Evolutionary conservation across 352 stramenopile genomes (phyloP), one percentile per base, ranked within the genome.

Genomic region (Phytophthora cryptogea): DNA sequence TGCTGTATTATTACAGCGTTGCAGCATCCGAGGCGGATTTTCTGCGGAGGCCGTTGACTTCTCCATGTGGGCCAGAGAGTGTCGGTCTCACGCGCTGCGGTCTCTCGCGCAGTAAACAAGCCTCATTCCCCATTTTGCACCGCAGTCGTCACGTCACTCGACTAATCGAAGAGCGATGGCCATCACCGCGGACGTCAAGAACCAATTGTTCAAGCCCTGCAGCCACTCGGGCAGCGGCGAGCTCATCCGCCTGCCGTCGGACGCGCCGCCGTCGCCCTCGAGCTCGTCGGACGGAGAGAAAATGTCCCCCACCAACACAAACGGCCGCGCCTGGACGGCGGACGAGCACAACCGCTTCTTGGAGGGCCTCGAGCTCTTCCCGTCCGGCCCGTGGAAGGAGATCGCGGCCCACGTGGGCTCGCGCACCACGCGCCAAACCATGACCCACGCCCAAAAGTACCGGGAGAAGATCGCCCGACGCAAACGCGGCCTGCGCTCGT

Each of bases 321-420:
- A 72, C 53, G 71, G 71, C 32, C 67, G 63, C 8, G 71, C 71
- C 9, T 79, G 75, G 75, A 78, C 69, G 4, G 54, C 54, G 0
- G 69, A 80, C 6, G 78, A 88, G 54, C 80, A 89, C 65, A 66
- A 86, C 28, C 76, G 77, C 2, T 89, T 89, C 60, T 56, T 89
- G 4, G 57, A 77, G 46, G 79, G 75, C 0, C 72, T 87, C 40
- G 77, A 89, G 50, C 54, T 80, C n/a, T 89, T 79, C 60, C 80
- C 80, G 27, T 76, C 66, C 3, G 76, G 78, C 2, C 78, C 81
- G 16, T 90, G 76, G 78, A 88, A 88, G 40, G 68, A 77, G 27
- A 84, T 89, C 37, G 77, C 82, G 11, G 71, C 68, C 2, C 49
- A 85, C 31, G 70, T 88, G 10, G 66, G 74, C 27, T 85, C 77